phyloP scores from a whole-genome alignment of 495 filamentous ascomycete species.

The Ascodesmis nigricans region DNA sequence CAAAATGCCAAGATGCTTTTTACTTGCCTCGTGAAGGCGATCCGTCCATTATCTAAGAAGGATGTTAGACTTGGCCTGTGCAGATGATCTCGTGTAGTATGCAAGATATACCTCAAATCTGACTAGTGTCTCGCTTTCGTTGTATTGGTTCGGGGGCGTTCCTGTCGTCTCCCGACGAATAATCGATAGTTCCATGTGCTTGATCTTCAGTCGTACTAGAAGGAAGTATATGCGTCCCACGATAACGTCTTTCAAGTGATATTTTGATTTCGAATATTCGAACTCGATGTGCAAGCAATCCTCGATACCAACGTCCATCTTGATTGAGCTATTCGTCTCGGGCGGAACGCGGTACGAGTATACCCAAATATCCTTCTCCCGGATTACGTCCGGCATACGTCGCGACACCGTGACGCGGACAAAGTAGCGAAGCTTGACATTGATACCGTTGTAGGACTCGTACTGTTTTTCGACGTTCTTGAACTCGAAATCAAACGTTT shows the following conservation, averaged over 20 bases:
- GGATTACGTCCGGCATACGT: constrained; percentile 90
- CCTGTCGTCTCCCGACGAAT: constrained; percentile 94
- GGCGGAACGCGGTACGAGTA: constrained; percentile 97
- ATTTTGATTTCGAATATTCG: constrained; percentile 97
- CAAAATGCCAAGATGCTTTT: too few species aligned
- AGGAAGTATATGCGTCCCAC: constrained; percentile 98
- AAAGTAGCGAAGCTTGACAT: constrained; percentile 96
- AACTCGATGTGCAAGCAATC: constrained; percentile 99
- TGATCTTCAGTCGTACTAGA: constrained; percentile 94
- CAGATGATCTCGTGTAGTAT: not conserved
- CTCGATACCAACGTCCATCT: constrained; percentile 99
- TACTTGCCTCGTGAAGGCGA: constrained; percentile 66
- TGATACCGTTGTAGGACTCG: constrained; percentile 99
- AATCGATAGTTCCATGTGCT: constrained; percentile 98
- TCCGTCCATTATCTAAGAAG: constrained; percentile 82
- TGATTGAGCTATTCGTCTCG: constrained; percentile 94
- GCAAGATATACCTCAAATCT: constrained; percentile 61
- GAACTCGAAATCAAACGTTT: constrained; percentile 99
- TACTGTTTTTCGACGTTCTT: constrained; percentile 99
- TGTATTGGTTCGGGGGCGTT: constrained; percentile 98
- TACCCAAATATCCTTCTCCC: constrained; percentile 99
- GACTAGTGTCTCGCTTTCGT: constrained; percentile 95
- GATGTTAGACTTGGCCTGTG: constrained; percentile 8
- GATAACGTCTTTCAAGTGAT: constrained; percentile 98
- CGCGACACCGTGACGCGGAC: constrained; percentile 88